Evolutionary conservation across 2,329 filamentous ascomycete species (phyloP).

Genomic region (Hypomyces perniciosus): DNA sequence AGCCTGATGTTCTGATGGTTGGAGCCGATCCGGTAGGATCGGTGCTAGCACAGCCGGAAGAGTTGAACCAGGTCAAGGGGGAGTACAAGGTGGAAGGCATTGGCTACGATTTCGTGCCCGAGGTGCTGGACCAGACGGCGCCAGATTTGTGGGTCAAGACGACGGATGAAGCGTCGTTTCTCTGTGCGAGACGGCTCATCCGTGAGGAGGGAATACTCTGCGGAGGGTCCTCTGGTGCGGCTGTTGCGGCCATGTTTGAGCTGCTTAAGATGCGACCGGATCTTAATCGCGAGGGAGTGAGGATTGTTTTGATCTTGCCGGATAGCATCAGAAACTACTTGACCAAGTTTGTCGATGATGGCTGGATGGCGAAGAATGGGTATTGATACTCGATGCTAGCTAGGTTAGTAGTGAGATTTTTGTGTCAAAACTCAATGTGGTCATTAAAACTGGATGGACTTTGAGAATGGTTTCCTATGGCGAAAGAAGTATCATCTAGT

Average conservation of each 20-base stretch:
- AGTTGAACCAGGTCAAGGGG: slow-evolving; percentile 76
- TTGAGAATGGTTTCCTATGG: no score
- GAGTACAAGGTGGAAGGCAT: slow-evolving; percentile 98
- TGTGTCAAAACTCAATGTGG: no score
- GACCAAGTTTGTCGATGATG: slow-evolving; percentile 97
- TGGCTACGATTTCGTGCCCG: slow-evolving; percentile 95
- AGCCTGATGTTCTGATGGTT: slow-evolving; percentile 75
- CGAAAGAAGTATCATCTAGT: no score
- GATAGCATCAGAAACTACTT: slow-evolving; percentile 97
- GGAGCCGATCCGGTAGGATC: slow-evolving; percentile 91
- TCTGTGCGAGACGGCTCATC: slow-evolving; percentile 83
- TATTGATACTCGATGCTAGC: no score
- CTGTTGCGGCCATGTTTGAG: slow-evolving; percentile 73
- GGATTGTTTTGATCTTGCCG: slow-evolving; percentile 84
- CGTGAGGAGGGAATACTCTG: slow-evolving; percentile 90
- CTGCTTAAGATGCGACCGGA: slow-evolving; percentile 79
- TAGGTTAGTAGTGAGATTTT: no score
- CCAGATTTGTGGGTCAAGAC: slow-evolving; percentile 99
- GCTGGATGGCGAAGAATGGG: slow-evolving; percentile 99
- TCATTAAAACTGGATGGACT: no score
- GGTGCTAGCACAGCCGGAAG: slow-evolving; percentile 76
- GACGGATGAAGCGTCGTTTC: slow-evolving; percentile 84
- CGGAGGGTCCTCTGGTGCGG: slow-evolving; percentile 88
- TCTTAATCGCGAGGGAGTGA: slow-evolving; percentile 68
- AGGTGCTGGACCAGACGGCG: slow-evolving; percentile 73